phyloP scores from a whole-genome alignment of 2,329 filamentous ascomycete species.

The Xylaria sp. region DNA sequence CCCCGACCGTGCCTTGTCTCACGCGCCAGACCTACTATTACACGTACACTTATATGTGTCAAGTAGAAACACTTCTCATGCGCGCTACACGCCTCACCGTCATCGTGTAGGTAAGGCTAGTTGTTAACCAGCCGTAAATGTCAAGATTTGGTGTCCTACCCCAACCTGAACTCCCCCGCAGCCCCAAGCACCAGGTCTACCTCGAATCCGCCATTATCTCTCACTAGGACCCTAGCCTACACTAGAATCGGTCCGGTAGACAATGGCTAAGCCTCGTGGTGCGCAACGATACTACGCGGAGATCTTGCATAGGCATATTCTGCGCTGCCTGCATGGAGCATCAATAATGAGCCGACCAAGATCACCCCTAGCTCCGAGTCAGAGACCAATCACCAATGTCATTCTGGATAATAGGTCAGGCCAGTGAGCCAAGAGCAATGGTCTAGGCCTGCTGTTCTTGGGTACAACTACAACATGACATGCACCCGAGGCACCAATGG shows the following conservation, averaged over 20 bases:
- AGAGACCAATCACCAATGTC: no score
- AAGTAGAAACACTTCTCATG: no score
- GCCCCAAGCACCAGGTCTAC: neutral
- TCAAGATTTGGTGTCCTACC: conserved; percentile 7
- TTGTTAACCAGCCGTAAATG: neutral
- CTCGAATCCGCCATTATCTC: neutral
- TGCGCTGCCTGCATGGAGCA: no score
- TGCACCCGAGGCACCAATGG: no score
- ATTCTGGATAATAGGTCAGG: no score
- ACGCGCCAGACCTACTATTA: conserved; percentile 1
- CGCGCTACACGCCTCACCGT: no score
- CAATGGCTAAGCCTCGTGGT: conserved; percentile 14
- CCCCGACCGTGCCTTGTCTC: conserved; percentile 4
- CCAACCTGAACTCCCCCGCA: conserved; percentile 1
- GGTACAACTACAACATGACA: no score
- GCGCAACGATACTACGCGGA: conserved; percentile 8
- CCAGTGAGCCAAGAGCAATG: no score
- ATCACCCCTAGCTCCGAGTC: no score
- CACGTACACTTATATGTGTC: neutral
- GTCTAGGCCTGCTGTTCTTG: no score
- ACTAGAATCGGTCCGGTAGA: conserved; percentile 24
- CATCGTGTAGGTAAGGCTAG: no score
- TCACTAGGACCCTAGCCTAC: conserved; percentile 6
- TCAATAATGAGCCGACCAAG: conserved; percentile 1
- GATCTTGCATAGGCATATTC: conserved; percentile 12